Conservation (phyloP, 108 stramenopile species). For the Aurantiochytrium sp. region DNA sequence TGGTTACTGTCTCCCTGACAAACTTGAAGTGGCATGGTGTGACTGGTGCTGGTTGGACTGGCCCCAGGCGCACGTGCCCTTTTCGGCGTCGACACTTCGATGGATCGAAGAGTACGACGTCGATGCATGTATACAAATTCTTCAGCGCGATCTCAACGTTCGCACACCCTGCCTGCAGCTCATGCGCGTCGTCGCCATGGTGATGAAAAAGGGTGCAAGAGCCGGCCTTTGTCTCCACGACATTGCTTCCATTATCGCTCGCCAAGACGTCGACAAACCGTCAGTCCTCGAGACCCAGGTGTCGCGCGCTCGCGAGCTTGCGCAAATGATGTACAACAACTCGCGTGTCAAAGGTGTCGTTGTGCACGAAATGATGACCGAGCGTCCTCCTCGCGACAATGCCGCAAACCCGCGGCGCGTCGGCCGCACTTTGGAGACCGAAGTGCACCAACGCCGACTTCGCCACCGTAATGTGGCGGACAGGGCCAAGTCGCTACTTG, state of each 20-base stretch:
- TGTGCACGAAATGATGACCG: no score
- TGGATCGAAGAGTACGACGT: constrained; percentile 21
- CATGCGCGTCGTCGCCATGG: not conserved
- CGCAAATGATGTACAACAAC: not conserved
- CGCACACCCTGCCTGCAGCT: not conserved
- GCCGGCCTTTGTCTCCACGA: constrained; percentile 32
- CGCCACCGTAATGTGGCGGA: no score
- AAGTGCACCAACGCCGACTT: no score
- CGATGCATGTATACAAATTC: not conserved
- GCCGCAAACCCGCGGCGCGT: no score
- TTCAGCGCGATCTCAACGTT: constrained; percentile 12
- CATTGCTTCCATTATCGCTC: constrained; percentile 27
- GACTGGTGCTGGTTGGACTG: constrained; percentile 98
- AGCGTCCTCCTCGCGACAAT: no score
- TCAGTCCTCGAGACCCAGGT: constrained; percentile 24
- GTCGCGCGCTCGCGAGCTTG: not conserved
- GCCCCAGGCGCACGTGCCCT: constrained; percentile 66
- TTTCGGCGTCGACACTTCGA: not conserved
- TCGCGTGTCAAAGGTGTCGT: not conserved
- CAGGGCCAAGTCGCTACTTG: no score
- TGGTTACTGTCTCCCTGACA: constrained; percentile 83
- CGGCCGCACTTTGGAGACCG: no score
- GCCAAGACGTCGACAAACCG: constrained; percentile 13
- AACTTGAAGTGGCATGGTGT: constrained; percentile 86
- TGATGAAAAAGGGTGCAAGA: constrained; percentile 6